Evolutionary conservation across 116 monocot genomes (phyloP), one percentile per base, ranked within the genome.

Genomic region (Zostera marina): DNA sequence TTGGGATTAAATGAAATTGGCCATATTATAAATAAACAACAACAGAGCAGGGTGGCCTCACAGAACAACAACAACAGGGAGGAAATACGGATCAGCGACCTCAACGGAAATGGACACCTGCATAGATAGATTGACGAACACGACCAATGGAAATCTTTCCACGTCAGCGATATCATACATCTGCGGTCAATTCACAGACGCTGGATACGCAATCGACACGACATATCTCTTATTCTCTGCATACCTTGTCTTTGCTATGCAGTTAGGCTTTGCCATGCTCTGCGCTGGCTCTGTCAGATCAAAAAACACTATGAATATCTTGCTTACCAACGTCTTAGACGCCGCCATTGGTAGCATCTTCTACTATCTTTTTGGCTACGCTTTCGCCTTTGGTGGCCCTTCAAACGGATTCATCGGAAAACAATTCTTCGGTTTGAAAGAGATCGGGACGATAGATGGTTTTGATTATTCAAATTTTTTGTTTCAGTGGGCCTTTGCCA

Each of bases 271-370:
- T 64, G 87, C 82, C 51, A 87, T 87, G 87, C 73, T 87, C 57
- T 91, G 91, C 63, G 83, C 86, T 4, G 87, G 92, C 10, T 92
- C 87, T n/a, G 86, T 92, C 44, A 76, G 83, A 3, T 78, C 87
- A 64, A 87, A 92, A 76, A 92, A 92, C 72, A 76, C 83, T 63
- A 76, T 87, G 81, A 87, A 92, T 76, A 83, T 83, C 70, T 78
- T 87, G 87, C 83, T 92, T 67, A 92, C 87, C 67, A 92, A 92
- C 70, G 83, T 83, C 22, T 73, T 87, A 11, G 83, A 92, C 55
- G 81, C 83, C 20, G 83, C 76, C 15, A 72, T 74, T 38, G 83
- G 83, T 4, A 81, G 69, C 43, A 44, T 83, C 65, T 87, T 74
- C 76, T 81, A 86, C 67, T 86, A 86, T 66, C 86, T 92, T 59